Percentiles rank a stretch among this genome's conserved stretches.
These are phyloP conservation scores for Pochonia chlamydosporia DNA, from an alignment of 2,329 filamentous ascomycete genomes.

Conservation along the genomic window DNA sequence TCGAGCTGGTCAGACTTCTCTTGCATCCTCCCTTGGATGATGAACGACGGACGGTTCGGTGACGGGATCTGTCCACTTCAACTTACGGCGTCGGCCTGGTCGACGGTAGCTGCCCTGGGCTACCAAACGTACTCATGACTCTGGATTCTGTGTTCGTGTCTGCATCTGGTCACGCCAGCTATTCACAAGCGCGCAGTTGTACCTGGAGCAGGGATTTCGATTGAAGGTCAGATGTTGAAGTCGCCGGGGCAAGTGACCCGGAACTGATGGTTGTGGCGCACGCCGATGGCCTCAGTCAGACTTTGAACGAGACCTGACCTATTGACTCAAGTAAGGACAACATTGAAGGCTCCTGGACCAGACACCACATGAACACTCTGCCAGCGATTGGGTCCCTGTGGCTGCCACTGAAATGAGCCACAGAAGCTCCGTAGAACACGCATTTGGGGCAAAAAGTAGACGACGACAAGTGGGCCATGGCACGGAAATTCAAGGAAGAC, in stretches of 20 bases:
- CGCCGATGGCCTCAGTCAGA: too few relatives aligned
- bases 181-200: not conserved
- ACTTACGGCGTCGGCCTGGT: conserved; percentile 66
- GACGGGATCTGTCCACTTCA: conserved; percentile 26
- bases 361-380: too few relatives aligned
- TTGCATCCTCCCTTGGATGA: not conserved
- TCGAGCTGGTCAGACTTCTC: conserved; percentile 4
- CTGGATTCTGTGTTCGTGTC: not conserved
- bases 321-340: too few relatives aligned
- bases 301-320: too few relatives aligned
- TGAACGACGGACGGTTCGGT: not conserved
- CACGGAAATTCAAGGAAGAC: too few relatives aligned
- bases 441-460: too few relatives aligned
- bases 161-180: not conserved
- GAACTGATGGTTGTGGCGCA: too few relatives aligned
- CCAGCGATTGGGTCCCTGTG: not conserved
- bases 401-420: not conserved
- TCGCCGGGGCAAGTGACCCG: too few relatives aligned
- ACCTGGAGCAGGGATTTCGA: not conserved
- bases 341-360: too few relatives aligned
- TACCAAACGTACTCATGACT: conserved; percentile 60
- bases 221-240: too few relatives aligned
- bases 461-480: too few relatives aligned
- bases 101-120: conserved; percentile 61
- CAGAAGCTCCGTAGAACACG: too few relatives aligned